Base-by-base conservation (phyloP, 2,329 filamentous ascomycete genomes). In the Pezicula radicicola region DNA sequence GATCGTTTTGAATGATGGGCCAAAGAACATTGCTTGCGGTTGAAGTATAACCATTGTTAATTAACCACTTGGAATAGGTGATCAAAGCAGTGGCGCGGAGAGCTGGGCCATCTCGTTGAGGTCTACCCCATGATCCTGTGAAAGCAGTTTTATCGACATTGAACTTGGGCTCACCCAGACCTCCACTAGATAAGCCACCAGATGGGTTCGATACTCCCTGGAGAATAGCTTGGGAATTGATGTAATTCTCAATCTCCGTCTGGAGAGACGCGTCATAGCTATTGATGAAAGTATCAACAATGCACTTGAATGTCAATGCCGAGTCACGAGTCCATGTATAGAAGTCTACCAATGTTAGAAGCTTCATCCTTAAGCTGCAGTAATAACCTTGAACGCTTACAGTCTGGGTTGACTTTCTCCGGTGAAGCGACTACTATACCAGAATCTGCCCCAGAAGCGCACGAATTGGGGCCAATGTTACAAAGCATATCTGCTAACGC, bases 291-390 rank as follows among this genome's bases (percentile, higher is more conserved):
- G 80, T 75, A 60, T 92, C 88, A 8, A 88, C 74, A 15, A 92
- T 69, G 21, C 74, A 73, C 70, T 89, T 90, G 72, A 88, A 81
- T 2, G 83, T 82, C 28, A 92, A 75, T 21, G 84, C 86, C 15
- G 85, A 79, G 66, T 93, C 89, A 62, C 89, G 75, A 1, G 85
- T 90, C 89, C 89, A 93, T 1, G 87, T 90, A 63, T 84, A 92
- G 64, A 80, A 91, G 68, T 92, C 87, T 89, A 48, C n/a, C 35
- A 16, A 12, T 15, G 42, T 59, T 44, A 60, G 50, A 16, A 44
- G 18, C 6, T 13, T 30, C 10, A 18, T 8, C 18, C n/a, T 49
- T 6, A 9, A 45, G 13, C 4, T 19, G 4, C 6, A n/a, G 40
- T n/a, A 16, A 35, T 16, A 5, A 21, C 12, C 8, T 15, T 18